Base-by-base conservation (phyloP, 1,139 yeast genomes). In the Arxiozyma telluris region DNA sequence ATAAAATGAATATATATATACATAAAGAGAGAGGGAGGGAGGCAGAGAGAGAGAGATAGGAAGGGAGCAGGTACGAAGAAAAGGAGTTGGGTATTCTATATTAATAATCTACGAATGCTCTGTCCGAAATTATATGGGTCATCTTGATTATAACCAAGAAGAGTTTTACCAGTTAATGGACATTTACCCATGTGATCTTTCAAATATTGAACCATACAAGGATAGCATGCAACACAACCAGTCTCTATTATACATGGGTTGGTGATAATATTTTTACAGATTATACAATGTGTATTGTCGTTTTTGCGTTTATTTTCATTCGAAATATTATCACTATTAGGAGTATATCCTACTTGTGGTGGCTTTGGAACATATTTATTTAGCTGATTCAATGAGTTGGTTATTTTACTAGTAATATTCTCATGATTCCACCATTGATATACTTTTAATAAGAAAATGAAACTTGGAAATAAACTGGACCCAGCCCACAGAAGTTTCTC, bases 381-480 rank as follows among this genome's bases (percentile, higher is more conserved):
- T 18, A 46, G 38, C 23, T 46, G 49, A 20, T 46, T 46, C 7
- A 83, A 74, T 54, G 76, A 78, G 50, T 76, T 78, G 59, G 79
- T 80, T 12, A 88, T 70, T 61, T 83, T 82, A 6, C 78, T 73
- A 0, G 89, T 84, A 63, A 89, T 79, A 58, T 87, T 89, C 20
- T 91, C 83, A 47, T 87, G 80, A 58, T 84, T 83, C 96, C 96
- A 91, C 98, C 98, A 91, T 68, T 93, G 98, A 52, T 90, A 76
- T 61, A 93, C 89, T 70, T 90, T 89, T 59, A 93, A 76, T 41
- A 86, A 67, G 67, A 93, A 91, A 56, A 93, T 86, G 2, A 96
- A 88, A 0, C 87, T 78, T 0, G 98, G 98, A 71, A 93, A 81
- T 39, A 87, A 74, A 9, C 71, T 70, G 1, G 74, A 69, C 30